Percentiles rank a stretch among this genome's conserved stretches.
Evolutionary conservation across 2,329 filamentous ascomycete genomes (phyloP).

Genomic region (Colletotrichum eremochloae): DNA sequence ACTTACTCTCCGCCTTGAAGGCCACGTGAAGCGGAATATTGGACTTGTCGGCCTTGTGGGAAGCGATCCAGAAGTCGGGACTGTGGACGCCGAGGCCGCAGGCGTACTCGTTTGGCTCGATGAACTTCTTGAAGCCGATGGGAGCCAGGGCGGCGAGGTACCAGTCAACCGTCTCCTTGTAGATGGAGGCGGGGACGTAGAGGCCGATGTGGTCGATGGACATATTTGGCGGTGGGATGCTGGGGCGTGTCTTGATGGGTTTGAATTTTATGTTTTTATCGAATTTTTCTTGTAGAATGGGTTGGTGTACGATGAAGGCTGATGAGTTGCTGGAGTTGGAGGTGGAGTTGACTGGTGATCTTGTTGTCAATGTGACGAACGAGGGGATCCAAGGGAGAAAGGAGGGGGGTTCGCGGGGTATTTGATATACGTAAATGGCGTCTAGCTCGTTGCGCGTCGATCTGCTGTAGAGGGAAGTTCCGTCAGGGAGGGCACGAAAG

Average conservation of each 20-base stretch:
- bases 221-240: constrained; percentile 47
- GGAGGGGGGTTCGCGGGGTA: constrained; percentile 21
- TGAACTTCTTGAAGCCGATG: constrained; percentile 52
- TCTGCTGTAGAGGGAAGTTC: background rate
- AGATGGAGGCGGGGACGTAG: constrained; percentile 47
- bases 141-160: constrained; percentile 53
- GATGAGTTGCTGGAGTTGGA: background rate
- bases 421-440: constrained; percentile 20
- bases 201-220: constrained; percentile 54
- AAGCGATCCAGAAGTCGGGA: constrained; percentile 51
- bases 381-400: background rate
- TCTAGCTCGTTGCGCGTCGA: constrained; percentile 4
- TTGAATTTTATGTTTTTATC: background rate
- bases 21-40: constrained; percentile 48
- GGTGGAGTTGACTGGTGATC: background rate
- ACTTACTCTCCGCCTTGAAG: constrained; percentile 50
- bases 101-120: constrained; percentile 47
- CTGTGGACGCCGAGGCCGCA: constrained; percentile 50
- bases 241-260: background rate
- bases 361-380: background rate
- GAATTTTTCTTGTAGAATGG: background rate
- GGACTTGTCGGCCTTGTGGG: constrained; percentile 34
- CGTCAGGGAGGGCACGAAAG: background rate
- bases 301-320: background rate
- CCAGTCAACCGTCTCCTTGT: constrained; percentile 49